Evolutionary conservation across 352 stramenopile genomes (phyloP).

Genomic region (Pythium insidiosum): DNA sequence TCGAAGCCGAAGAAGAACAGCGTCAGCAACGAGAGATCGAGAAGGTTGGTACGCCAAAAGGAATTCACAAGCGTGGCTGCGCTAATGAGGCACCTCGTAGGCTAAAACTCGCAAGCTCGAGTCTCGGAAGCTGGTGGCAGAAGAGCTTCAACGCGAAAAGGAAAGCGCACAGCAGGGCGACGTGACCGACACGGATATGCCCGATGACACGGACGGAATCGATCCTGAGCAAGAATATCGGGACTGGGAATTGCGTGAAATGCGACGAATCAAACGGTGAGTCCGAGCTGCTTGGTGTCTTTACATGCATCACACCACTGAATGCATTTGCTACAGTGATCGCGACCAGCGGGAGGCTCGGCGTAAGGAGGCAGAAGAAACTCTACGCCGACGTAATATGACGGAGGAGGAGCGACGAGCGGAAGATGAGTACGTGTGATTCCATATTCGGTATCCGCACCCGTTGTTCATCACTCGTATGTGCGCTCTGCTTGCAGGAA

Average conservation of each 20-base stretch:
- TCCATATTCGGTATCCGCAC: too few relatives aligned
- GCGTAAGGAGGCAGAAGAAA: slow-evolving; percentile 85
- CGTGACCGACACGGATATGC: slow-evolving; percentile 81
- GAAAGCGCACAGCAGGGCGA: slow-evolving; percentile 28
- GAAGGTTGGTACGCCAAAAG: slow-evolving; percentile 22
- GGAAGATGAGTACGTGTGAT: slow-evolving; percentile 86
- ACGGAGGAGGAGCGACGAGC: slow-evolving; percentile 92
- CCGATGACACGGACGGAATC: slow-evolving; percentile 85
- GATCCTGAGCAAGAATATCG: slow-evolving; percentile 88
- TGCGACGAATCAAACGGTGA: slow-evolving; percentile 88
- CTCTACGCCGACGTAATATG: slow-evolving; percentile 84
- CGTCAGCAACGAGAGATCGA: slow-evolving; percentile 41
- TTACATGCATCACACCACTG: not conserved
- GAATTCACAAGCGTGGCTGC: not conserved
- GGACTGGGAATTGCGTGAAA: slow-evolving; percentile 92
- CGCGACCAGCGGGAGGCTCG: slow-evolving; percentile 71
- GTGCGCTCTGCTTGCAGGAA: slow-evolving; percentile 30
- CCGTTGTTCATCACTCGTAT: slow-evolving; percentile 1
- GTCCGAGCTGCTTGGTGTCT: not conserved
- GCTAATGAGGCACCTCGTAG: slow-evolving; percentile 4
- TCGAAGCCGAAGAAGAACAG: slow-evolving; percentile 66
- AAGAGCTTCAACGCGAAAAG: slow-evolving; percentile 67
- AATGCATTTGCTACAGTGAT: slow-evolving; percentile 31
- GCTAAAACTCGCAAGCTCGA: slow-evolving; percentile 52
- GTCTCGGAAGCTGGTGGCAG: slow-evolving; percentile 62